These are phyloP conservation scores for Laburnicola sp. DNA, from an alignment of 2,329 filamentous ascomycete genomes.

Conservation along the genomic window DNA sequence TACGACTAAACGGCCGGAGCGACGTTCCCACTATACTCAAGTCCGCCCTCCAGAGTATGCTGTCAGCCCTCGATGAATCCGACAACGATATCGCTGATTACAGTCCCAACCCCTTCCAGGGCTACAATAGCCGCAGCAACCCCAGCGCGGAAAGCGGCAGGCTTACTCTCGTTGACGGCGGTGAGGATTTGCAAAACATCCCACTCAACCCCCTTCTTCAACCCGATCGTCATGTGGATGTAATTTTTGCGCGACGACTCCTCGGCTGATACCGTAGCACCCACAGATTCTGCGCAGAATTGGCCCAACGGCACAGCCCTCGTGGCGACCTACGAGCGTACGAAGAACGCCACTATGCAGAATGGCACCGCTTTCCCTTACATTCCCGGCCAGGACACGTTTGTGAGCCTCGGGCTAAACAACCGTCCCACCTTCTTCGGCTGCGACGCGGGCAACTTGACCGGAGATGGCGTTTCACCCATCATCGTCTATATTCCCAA, in stretches of 20 bases:
- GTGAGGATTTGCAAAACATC: slow-evolving; percentile 77
- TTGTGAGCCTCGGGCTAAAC: slow-evolving; percentile 77
- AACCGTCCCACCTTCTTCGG: slow-evolving; percentile 78
- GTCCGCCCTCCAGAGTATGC: slow-evolving; percentile 55
- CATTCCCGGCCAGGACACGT: slow-evolving; percentile 74
- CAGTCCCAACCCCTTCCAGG: slow-evolving; percentile 74
- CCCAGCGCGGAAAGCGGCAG: slow-evolving; percentile 56
- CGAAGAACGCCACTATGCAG: slow-evolving; percentile 57
- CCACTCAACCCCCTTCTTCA: slow-evolving; percentile 78
- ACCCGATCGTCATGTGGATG: slow-evolving; percentile 70
- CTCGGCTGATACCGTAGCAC: slow-evolving; percentile 67
- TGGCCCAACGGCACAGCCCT: slow-evolving; percentile 81
- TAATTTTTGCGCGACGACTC: slow-evolving; percentile 82
- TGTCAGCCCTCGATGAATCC: slow-evolving; percentile 59
- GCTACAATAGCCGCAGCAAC: slow-evolving; percentile 64
- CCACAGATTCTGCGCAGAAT: slow-evolving; percentile 47
- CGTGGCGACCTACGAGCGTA: slow-evolving; percentile 73
- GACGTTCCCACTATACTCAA: slow-evolving; percentile 57
- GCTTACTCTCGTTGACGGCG: slow-evolving; percentile 77
- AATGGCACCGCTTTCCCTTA: slow-evolving; percentile 73
- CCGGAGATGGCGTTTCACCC: slow-evolving; percentile 58
- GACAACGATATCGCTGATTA: slow-evolving; percentile 76
- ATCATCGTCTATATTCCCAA: slow-evolving; percentile 89
- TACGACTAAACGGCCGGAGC: slow-evolving; percentile 61
- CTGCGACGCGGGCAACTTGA: slow-evolving; percentile 68